Base-by-base conservation (phyloP, 1,284 basidiomycete genomes). In the Melampsora americana region DNA sequence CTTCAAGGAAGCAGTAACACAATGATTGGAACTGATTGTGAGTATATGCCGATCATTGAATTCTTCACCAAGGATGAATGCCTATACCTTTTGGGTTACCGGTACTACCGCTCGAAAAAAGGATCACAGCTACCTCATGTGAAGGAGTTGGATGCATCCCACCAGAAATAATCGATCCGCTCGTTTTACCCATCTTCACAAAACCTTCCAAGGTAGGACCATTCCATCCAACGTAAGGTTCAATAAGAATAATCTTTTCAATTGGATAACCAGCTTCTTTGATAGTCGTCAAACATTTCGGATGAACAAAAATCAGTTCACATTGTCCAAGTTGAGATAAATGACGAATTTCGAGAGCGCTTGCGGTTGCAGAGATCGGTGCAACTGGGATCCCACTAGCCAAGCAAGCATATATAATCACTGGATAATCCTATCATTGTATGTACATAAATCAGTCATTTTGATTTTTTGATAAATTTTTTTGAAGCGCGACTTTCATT, bases 31-130 rank as follows among this genome's bases (percentile, higher is more conserved):
- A 32, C 48, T n/a, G 28, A 30, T 44, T 53, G 12, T 35, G 11
- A 67, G 18, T 26, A n/a, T 20, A 50, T 26, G 46, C 4, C 23
- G 46, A 23, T 9, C 16, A 30, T 44, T 53, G 5, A 50, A 30
- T 44, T 16, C 0, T 11, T 1, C 26, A 30, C 44, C 35, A 12
- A 30, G 46, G 2, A 48, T 39, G 26, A 48, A 69, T 26, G 20
- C 32, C 7, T 30, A 67, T 53, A 69, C 67, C 67, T 69, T 69
- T 69, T 30, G 67, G 67, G 32, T 59, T 69, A 16, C 67, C 67
- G 11, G 67, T 59, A 16, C 50, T 35, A 7, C 67, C 67, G 32
- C 67, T 69, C 2, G 67, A 69, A 35, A 69, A 69, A 20, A 69
- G n/a, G 44, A 69, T 50, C 2, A 69, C 14, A 35, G 67, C 67